Percentiles rank a stretch among this genome's conserved stretches.
phyloP scores from a whole-genome alignment of 768 basidiomycete species.

The Mycena belliarum region DNA sequence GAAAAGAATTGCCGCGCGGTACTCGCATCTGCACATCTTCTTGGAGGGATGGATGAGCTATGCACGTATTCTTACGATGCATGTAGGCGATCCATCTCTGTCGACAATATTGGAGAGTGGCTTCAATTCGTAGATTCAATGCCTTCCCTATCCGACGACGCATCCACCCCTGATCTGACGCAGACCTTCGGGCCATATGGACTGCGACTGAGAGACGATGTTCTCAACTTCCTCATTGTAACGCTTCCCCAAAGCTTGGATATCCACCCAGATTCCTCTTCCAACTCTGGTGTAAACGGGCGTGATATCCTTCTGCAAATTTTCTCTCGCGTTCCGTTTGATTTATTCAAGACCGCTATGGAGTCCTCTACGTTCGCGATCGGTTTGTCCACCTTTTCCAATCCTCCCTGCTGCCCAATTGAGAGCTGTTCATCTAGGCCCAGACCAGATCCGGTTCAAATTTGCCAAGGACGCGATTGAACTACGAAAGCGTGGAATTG shows the following conservation, averaged over 20 bases:
- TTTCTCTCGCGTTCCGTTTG: conserved; percentile 82
- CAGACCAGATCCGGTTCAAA: conserved; percentile 86
- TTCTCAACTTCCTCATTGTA: conserved; percentile 76
- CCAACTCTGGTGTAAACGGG: conserved; percentile 46
- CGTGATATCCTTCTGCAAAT: conserved; percentile 73
- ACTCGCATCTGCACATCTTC: conserved; percentile 80
- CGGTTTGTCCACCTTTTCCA: conserved; percentile 44
- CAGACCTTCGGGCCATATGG: conserved; percentile 73
- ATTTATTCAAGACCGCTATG: conserved; percentile 81
- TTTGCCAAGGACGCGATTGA: conserved; percentile 92
- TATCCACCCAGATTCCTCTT: conserved; percentile 43
- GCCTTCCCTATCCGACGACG: conserved; percentile 51
- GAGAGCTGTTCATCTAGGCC: conserved; percentile 44
- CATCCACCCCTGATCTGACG: conserved; percentile 49
- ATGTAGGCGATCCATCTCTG: conserved; percentile 73
- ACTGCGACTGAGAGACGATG: conserved; percentile 72
- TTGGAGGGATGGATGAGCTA: conserved; percentile 87
- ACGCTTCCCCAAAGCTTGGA: conserved; percentile 70
- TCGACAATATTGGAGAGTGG: conserved; percentile 77
- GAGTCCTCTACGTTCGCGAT: conserved; percentile 81
- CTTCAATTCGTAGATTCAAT: conserved; percentile 71
- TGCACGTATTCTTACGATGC: conserved; percentile 77
- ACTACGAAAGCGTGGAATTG: conserved; percentile 74
- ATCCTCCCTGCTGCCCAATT: conserved; percentile 20
- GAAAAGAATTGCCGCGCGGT: conserved; percentile 83